Base-by-base conservation (phyloP, 495 filamentous ascomycete species). In the Trichoderma reesei region DNA sequence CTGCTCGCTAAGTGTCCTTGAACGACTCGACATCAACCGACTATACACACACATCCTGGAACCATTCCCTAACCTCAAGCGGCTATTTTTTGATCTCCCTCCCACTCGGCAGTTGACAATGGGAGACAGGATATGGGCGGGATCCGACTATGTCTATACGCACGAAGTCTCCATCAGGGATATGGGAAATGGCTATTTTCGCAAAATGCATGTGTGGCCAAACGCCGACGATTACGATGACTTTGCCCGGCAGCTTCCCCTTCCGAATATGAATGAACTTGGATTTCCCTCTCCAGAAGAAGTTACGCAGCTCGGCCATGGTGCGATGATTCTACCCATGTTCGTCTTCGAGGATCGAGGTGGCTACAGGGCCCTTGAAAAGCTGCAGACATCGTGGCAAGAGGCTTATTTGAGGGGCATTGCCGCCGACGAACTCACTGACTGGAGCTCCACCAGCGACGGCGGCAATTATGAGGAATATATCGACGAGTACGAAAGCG, bases 401-500 rank as follows among this genome's bases (percentile, higher is more conserved):
- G 18, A 31, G 18, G 14, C 2, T 33, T 56, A 11, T 11, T 33
- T 0, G 8, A 8, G n/a, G 2, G 48, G 48, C 31, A 56, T 33
- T 33, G 1, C 20, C 20, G 14, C 13, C 20, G 8, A 31, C 8
- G 20, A 46, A 18, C 13, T 46, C n/a, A 33, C 48, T 2, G 48
- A 56, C 6, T 56, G 6, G 5, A 18, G 14, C 1, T 48, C 44
- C 44, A 20, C 34, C 20, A 8, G 5, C 1, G 48, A 33, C 2
- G 2, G 5, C 10, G 48, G 33, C 3, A 7, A 0, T 2, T 6
- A 56, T 33, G 8, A 7, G 6, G 48, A 56, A 34, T 26, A 26
- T 26, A 26, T 26, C 1, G 39, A 62, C 39, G 61, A 41, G 16
- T 62, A 62, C 13, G 61, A 62, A 16, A 62, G 61, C 61, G 61